Evolutionary conservation across 1,284 basidiomycete species (phyloP), one percentile per base, ranked within the genome.

Genomic region (Tremellales sp.): DNA sequence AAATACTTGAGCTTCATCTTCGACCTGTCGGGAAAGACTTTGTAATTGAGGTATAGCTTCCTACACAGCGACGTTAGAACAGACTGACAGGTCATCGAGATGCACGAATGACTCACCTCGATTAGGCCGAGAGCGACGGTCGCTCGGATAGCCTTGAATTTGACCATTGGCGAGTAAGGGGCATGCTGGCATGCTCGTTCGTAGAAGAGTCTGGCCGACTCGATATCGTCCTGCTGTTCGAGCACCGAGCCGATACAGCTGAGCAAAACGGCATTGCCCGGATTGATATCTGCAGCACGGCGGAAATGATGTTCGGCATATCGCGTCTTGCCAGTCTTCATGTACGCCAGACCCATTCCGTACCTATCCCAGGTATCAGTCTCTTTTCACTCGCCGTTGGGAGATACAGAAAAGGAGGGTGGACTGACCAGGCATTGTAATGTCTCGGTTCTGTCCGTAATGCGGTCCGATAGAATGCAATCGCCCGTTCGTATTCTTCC

Each of bases 261-360:
- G 51, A 92, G 76, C 55, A 96, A 77, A 19, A 96, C 89, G 19
- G 89, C 87, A 72, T 93, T 97, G 58, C 83, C 82, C 40, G 89
- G 87, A 73, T 96, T 90, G 69, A 97, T 92, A 61, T 87, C 82
- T 29, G 84, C 80, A 3, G 93, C 92, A 68, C 85, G 86, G 59
- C 87, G 82, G 77, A 89, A 96, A 75, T 96, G 91, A 76, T 92
- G 96, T 71, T 96, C 89, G 33, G 92, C 91, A 54, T 92, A 78
- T 46, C 86, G 83, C 56, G 87, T 78, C 77, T 92, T 93, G 75
- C 87, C 92, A 80, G 86, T 87, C 61, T 87, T 82, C 70, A 92
- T 79, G 78, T 94, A 97, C 67, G 90, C 93, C 43, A 87, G 86
- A 48, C 93, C 92, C 60, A 97, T 78, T n/a, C 93, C 93, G 75